phyloP scores from a whole-genome alignment of 2,329 filamentous ascomycete genomes.

The Colletotrichum acutatum region DNA sequence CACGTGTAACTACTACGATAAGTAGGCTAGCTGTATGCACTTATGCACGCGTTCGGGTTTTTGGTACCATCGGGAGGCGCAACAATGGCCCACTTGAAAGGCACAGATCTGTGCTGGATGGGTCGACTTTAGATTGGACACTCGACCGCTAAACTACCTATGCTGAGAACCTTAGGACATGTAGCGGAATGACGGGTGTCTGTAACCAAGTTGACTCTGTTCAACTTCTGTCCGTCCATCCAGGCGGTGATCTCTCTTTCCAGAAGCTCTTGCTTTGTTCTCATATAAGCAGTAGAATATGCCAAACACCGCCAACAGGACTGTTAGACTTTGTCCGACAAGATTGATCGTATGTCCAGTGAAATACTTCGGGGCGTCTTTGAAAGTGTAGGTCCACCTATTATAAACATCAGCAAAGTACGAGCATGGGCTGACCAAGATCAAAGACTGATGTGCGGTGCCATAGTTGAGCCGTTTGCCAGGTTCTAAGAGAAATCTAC shows the following conservation, averaged over 20 bases:
- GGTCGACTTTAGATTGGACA: too few relatives aligned
- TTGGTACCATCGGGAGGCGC: not conserved
- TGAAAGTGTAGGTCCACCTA: conserved; percentile 63
- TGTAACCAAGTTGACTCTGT: conserved; percentile 60
- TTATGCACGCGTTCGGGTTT: not conserved
- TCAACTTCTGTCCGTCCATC: conserved; percentile 59
- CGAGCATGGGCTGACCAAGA: not conserved
- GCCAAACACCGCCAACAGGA: conserved; percentile 57
- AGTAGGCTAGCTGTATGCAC: not conserved
- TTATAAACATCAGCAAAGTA: conserved; percentile 19
- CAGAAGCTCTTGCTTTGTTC: conserved; percentile 59
- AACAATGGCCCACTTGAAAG: too few relatives aligned
- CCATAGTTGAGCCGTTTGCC: not conserved
- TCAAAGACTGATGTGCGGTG: not conserved
- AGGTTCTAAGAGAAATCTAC: conserved; percentile 33
- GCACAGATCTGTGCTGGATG: too few relatives aligned
- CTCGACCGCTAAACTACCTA: not conserved
- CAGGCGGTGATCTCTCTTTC: conserved; percentile 48
- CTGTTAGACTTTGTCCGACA: conserved; percentile 56
- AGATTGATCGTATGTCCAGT: conserved; percentile 69
- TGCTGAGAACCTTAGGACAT: conserved; percentile 52
- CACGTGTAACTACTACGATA: not conserved
- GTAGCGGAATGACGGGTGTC: conserved; percentile 66
- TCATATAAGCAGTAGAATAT: conserved; percentile 65
- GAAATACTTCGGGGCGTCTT: conserved; percentile 57